phyloP scores from a whole-genome alignment of 2,329 filamentous ascomycete genomes.

The Niveomyces coronatus region DNA sequence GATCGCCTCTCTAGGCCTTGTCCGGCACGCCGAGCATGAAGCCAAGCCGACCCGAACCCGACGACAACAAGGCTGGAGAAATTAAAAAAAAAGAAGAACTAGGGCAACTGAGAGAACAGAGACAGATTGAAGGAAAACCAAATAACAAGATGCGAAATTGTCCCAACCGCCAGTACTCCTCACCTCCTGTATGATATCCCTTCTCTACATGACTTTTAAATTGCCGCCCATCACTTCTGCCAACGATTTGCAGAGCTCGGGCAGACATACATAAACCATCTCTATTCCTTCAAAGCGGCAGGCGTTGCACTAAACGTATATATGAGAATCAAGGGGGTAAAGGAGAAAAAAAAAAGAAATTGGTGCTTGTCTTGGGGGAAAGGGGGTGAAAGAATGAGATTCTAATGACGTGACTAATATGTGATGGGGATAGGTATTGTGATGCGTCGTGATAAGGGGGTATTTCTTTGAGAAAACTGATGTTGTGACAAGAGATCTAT shows the following conservation, averaged over 20 bases:
- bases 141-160: constrained; percentile 11
- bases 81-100: constrained; percentile 12
- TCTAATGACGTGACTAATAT: constrained; percentile 11
- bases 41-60: too few relatives aligned
- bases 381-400: constrained; percentile 2
- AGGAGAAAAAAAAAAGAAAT: constrained; percentile 5
- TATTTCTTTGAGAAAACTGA: constrained; percentile 25
- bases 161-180: constrained; percentile 28
- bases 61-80: constrained; percentile 9
- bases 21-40: too few relatives aligned
- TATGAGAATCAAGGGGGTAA: constrained; percentile 7
- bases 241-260: constrained; percentile 13
- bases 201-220: constrained; percentile 32
- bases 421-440: constrained; percentile 16
- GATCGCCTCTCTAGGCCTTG: too few relatives aligned
- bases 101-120: constrained; percentile 7
- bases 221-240: constrained; percentile 21
- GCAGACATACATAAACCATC: constrained; percentile 28
- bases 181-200: constrained; percentile 13
- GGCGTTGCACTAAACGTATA: constrained; percentile 8
- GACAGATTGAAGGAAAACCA: constrained; percentile 9
- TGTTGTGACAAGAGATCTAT: constrained; percentile 28
- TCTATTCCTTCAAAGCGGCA: constrained; percentile 25
- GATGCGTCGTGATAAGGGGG: constrained; percentile 23
- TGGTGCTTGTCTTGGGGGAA: constrained; percentile 6